Base-by-base conservation (phyloP, 352 stramenopile species). In the Albugo laibachii region DNA sequence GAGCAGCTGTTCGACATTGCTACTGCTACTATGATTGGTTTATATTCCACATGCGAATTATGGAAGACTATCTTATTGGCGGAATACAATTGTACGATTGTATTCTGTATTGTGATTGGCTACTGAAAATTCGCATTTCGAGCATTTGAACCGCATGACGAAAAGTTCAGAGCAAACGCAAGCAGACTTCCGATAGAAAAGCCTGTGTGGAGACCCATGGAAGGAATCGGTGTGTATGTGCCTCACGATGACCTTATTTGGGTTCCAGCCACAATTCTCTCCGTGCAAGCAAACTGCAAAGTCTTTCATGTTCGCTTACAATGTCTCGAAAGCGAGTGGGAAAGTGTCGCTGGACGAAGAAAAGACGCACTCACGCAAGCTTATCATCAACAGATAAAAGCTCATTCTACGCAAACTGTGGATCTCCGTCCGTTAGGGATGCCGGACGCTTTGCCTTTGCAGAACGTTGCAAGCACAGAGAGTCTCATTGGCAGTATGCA, bases 161-260 rank as follows among this genome's bases (percentile, higher is more conserved):
- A 31, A 31, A 31, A 31, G 24, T 31, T 31, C 24, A 31, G 24
- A 3, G 24, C 24, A 31, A 31, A 31, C 24, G 24, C 24, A 31
- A 31, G 24, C 24, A 31, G 24, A 31, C 24, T 31, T 3, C 24
- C 24, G 3, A 31, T 31, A 31, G 24, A 31, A 31, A 31, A 31
- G 24, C 24, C 24, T 31, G 24, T 31, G 24, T 8, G 24, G 24
- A 31, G 8, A 31, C 24, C 24, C 24, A 88, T 89, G 73, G 76
- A 87, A 61, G 75, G 75, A 20, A 78, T 67, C 45, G 67, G 66
- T 53, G 74, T 87, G 51, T 92, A 81, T 55, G 66, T 92, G 16
- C 79, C 79, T 18, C 74, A 92, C 52, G 68, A 80, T 44, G 69
- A 65, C 55, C 60, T 81, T 45, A 63, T 87, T 46, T 92, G 79